Base-by-base conservation (phyloP, 2,329 filamentous ascomycete genomes). In the Sporothrix protearum region DNA sequence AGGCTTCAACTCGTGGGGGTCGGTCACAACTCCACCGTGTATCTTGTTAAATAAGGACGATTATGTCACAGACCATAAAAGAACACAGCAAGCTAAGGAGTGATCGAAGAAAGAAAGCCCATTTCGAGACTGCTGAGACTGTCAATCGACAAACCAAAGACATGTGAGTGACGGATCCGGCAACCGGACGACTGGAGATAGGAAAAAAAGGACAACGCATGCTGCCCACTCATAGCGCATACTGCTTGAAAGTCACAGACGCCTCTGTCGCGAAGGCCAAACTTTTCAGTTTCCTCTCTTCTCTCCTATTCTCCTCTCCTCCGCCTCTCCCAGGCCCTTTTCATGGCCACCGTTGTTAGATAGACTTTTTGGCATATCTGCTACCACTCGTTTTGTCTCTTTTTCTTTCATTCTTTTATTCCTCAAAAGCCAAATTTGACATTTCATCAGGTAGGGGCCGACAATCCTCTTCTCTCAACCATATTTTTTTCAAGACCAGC, bases 251-350 rank as follows among this genome's bases (percentile, higher is more conserved):
- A 57, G 19, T 16, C 25, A 19, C 7, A 30, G 14, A 33, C 16
- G 22, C 51, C 8, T 39, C 30, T 25, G 36, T 64, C 36, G n/a
- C 36, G 22, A 28, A 28, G 33, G 59, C 59, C 59, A 64, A 45
- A 39, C 59, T 47, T 45, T 45, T 64, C 59, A 45, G 59, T 64
- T 64, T 64, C 59, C 42, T n/a, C 33, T 4, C n/a, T 61, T 61
- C 57, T 61, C 57, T 61, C 33, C n/a, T 42, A 22, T 39, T 42
- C 10, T 42, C 36, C 59, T 42, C 33, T 64, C 45, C n/a, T 14
- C 36, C 59, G 42, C 30, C n/a, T 10, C 33, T 10, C 57, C 33
- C 33, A 53, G n/a, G 16, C 10, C 4, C 7, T 61, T 61, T 42
- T 8, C 2, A 42, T 10, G 33, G 9, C 1, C 36, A 6, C 63